Conservation (phyloP, 768 basidiomycete genomes). For the Tephrocybe sp. region DNA sequence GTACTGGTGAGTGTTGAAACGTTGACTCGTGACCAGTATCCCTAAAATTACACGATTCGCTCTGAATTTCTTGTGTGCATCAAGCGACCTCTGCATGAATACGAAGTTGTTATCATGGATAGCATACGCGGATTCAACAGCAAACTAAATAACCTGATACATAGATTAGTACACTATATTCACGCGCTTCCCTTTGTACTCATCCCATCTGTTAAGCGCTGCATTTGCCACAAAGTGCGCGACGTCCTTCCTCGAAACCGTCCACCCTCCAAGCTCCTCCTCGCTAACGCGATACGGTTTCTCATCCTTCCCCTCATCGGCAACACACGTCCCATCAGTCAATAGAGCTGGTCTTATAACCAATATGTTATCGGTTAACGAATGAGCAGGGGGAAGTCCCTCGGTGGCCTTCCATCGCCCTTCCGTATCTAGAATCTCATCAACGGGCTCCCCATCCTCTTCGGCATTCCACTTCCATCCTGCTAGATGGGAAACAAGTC, state of each 20-base stretch:
- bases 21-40: no score
- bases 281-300: constrained; percentile 43
- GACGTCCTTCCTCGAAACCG: constrained; percentile 63
- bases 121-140: no score
- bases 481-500: constrained; percentile 43
- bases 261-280: constrained; percentile 44
- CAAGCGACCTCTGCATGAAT: no score
- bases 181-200: constrained; percentile 51
- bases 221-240: constrained; percentile 63
- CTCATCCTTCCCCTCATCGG: constrained; percentile 26
- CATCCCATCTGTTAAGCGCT: constrained; percentile 45
- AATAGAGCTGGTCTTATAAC: constrained; percentile 60
- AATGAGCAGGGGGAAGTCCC: constrained; percentile 43
- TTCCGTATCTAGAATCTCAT: constrained; percentile 39
- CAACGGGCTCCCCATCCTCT: constrained; percentile 36
- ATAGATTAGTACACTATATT: constrained; percentile 31
- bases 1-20: no score
- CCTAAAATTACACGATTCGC: no score
- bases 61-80: no score
- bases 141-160: no score
- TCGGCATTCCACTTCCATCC: constrained; percentile 50
- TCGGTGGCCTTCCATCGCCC: constrained; percentile 42
- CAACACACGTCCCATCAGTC: constrained; percentile 54
- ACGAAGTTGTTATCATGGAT: no score
- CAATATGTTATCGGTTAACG: constrained; percentile 42